Evolutionary conservation across 2,329 filamentous ascomycete genomes (phyloP), one percentile per base, ranked within the genome.

Genomic region (Fusarium virguliforme): DNA sequence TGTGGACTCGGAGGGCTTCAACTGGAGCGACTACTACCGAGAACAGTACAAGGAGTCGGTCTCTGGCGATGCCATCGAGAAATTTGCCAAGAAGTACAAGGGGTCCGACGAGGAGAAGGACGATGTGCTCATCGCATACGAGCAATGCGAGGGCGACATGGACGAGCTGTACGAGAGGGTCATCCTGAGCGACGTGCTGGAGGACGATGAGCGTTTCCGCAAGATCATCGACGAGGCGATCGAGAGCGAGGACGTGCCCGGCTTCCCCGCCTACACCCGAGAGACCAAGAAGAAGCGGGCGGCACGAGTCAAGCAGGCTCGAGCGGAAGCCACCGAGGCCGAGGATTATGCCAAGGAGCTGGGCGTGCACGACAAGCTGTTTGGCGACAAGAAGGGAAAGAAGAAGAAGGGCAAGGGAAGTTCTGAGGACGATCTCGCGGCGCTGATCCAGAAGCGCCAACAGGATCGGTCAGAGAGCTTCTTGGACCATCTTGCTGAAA

Each of bases 1-100:
- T 24, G 87, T 91, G 34, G 92, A 94, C 78, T 87, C 89, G 4
- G 91, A 93, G 65, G 92, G 91, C 60, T 99, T 98, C 83, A 89
- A 94, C 84, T 99, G 96, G 96, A 86, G 89, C 60, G 91, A 93
- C 53, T 99, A 94, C 84, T 99, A 97, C 85, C 89, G 91, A 60
- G 90, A 92, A 71, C 94, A 97, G 75, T 97, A 91, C 80, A 89
- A 88, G 55, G 91, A 95, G 62, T 87, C 94, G 28, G 86, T 99
- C 56, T 94, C 90, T 18, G 83, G 86, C 4, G 90, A 93, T 66
- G 89, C 89, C 4, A 95, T 99, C 73, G 87, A 91, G 61, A 88
- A 90, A 61, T 93, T 98, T 76, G 89, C 92, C 65, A 83, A 86
- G 32, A 86, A 91, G 71, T 99, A 98, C 85, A 94, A 95, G 82